Evolutionary conservation across 2,329 filamentous ascomycete species (phyloP).

Genomic region (Colletotrichum destructivum): DNA sequence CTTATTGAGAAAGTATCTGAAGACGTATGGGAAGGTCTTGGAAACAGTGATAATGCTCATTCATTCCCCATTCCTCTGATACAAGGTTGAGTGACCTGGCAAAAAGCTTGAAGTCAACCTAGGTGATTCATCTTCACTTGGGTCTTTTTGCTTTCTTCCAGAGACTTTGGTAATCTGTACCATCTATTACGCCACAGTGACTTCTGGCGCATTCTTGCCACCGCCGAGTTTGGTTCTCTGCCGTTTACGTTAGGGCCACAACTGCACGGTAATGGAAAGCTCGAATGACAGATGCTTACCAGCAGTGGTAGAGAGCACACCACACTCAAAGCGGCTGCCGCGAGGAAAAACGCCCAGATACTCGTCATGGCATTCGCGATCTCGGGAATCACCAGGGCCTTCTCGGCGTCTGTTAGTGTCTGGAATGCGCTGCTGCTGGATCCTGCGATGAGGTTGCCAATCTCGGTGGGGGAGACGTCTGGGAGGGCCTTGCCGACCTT

Average conservation of each 20-base stretch:
- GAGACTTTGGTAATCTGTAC: too few species aligned
- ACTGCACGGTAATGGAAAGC: too few species aligned
- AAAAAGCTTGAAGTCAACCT: too few species aligned
- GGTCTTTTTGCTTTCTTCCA: too few species aligned
- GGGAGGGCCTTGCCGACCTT: neutral
- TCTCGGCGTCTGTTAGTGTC: neutral
- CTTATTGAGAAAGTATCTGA: too few species aligned
- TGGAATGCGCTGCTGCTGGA: neutral
- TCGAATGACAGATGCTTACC: neutral
- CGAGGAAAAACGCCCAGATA: neutral
- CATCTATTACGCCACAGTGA: too few species aligned
- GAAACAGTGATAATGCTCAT: too few species aligned
- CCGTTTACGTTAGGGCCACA: neutral
- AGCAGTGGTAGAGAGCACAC: neutral
- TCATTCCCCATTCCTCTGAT: too few species aligned
- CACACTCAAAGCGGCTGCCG: neutral
- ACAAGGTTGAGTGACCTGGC: too few species aligned
- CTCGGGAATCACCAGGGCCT: neutral
- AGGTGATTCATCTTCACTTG: too few species aligned
- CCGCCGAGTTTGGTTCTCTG: neutral
- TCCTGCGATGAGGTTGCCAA: neutral
- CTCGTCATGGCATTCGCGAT: neutral
- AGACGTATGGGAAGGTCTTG: too few species aligned
- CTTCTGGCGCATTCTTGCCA: neutral
- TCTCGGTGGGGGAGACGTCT: neutral